These are phyloP conservation scores for Epichloe brachyelytri DNA, from an alignment of 2,329 filamentous ascomycete genomes.

Conservation along the genomic window DNA sequence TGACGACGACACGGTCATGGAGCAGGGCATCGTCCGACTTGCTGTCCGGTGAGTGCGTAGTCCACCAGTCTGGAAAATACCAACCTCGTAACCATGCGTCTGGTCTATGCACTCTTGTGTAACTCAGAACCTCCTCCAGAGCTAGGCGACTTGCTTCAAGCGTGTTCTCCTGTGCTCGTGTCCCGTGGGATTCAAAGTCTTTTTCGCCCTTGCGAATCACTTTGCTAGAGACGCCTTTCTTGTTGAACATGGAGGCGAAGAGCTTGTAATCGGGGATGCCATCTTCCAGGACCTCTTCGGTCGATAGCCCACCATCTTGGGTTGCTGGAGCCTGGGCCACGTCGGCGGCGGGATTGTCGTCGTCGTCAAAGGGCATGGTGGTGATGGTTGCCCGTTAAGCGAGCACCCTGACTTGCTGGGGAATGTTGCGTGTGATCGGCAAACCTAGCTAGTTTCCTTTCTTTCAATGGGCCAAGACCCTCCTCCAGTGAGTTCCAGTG, in stretches of 20 bases:
- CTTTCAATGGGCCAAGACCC: neutral
- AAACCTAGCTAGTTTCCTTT: neutral
- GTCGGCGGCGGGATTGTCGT: constrained; percentile 24
- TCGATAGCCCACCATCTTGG: constrained; percentile 16
- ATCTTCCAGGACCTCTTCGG: constrained; percentile 56
- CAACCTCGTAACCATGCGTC: constrained; percentile 56
- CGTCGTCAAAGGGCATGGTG: constrained; percentile 31
- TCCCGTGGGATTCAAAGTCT: constrained; percentile 91
- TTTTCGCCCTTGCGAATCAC: constrained; percentile 89
- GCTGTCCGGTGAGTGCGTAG: constrained; percentile 8
- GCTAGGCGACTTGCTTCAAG: constrained; percentile 73
- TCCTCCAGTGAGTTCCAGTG: neutral
- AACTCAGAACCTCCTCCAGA: constrained; percentile 77
- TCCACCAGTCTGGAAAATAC: constrained; percentile 56
- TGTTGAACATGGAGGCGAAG: constrained; percentile 40
- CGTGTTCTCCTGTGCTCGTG: constrained; percentile 61
- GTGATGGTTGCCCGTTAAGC: no score
- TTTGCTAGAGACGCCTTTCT: constrained; percentile 39
- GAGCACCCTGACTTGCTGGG: neutral
- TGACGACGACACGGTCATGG: constrained; percentile 45
- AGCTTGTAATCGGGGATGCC: constrained; percentile 81
- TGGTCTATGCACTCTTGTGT: constrained; percentile 60
- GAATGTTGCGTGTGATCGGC: no score
- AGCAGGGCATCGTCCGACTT: constrained; percentile 16
- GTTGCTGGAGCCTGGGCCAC: constrained; percentile 9